A percentile compares a stretch with the other conserved stretches of the same genome.
Conservation (phyloP, 2,329 filamentous ascomycete genomes). For the Huntiella moniliformis region DNA sequence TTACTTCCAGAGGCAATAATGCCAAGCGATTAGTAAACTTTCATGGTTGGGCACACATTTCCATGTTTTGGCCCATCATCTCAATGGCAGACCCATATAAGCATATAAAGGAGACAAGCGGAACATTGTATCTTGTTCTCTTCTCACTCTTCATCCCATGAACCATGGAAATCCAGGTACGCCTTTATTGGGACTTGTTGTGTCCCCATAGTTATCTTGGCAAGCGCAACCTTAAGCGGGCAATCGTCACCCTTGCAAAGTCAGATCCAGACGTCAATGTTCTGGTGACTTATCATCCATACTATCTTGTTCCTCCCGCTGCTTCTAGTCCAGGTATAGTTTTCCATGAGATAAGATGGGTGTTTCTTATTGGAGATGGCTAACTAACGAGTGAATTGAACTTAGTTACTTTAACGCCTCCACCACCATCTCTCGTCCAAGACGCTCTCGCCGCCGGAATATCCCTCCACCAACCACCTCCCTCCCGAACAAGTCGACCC, state of each 20-base stretch:
- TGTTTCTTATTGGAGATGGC: too few relatives aligned
- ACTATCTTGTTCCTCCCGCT: conserved; percentile 22
- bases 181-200: conserved; percentile 30
- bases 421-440: background rate
- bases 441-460: background rate
- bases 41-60: background rate
- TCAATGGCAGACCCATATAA: background rate
- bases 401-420: background rate
- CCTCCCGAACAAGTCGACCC: conserved; percentile 25
- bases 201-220: conserved; percentile 35
- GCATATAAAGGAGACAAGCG: too few relatives aligned
- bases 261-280: conserved; percentile 26
- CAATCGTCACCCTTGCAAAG: conserved; percentile 24
- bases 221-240: conserved; percentile 26
- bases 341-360: too few relatives aligned
- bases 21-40: too few relatives aligned
- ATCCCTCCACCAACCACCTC: conserved; percentile 15
- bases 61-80: background rate
- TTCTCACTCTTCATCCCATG: background rate
- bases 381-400: background rate
- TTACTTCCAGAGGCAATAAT: too few relatives aligned
- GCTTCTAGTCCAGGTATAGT: background rate
- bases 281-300: conserved; percentile 28
- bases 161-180: conserved; percentile 19
- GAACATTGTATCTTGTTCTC: too few relatives aligned